Base-by-base conservation (phyloP, 1,284 basidiomycete species). In the Vanrija sp. region DNA sequence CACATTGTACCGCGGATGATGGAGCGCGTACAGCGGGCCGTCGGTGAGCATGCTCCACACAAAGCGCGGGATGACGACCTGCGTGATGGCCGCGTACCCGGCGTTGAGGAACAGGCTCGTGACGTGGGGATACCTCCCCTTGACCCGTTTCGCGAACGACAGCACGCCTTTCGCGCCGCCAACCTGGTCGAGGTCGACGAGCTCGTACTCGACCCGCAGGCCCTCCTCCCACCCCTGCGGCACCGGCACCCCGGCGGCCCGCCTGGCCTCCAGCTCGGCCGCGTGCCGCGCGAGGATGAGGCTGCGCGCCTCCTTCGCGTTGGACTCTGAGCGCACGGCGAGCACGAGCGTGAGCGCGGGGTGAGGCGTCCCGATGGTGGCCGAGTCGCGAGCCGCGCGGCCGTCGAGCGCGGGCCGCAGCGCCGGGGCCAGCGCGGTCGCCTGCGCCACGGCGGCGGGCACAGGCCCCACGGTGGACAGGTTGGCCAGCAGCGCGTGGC, bases 51-150 rank as follows among this genome's bases (percentile, higher is more conserved):
- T 57, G 64, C 90, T 84, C 42, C 76, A 73, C 37, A 83, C 53
- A 20, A 80, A 80, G 0, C 59, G 54, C 0, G 71, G 52, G 80
- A 83, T 87, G 62, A 85, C 70, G 27, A 91, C 80, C 20, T 78
- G 77, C n/a, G 64, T 74, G 27, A 62, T 45, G 39, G 82, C 81
- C 3, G 82, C 84, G 5, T 86, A 78, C 2, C 90, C 91, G 16
- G 91, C 91, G 63, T 94, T 95, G 66, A 83, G 85, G 51, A 89
- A 83, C 31, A 93, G 73, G 59, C 88, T 87, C 0, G 89, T 89
- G 47, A 94, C 78, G 46, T 52, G 39, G 24, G 75, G 80, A 45
- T 59, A 88, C 87, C 51, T 83, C 60, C 76, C 65, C 27, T 78
- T 69, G 0, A 92, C 64, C 48, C 82, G 78, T 47, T 80, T 78